Evolutionary conservation across 371 early-diverging fungal genomes (phyloP).

Genomic region (Lichtheimia corymbifera): DNA sequence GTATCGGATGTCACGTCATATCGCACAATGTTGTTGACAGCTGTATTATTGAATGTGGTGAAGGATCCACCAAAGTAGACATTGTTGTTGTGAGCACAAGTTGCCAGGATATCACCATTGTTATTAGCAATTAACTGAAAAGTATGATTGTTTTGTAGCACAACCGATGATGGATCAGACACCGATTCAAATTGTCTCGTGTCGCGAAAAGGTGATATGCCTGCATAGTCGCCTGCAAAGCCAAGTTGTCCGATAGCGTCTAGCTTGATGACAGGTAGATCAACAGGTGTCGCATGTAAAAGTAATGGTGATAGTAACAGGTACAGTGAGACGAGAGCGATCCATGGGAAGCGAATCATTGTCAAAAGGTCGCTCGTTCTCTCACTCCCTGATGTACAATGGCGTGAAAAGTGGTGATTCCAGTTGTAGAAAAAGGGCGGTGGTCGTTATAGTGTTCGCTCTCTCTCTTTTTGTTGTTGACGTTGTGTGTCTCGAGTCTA

Average conservation of each 20-base stretch:
- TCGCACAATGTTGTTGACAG: conserved; percentile 44
- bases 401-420: background rate
- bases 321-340: background rate
- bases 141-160: conserved; percentile 23
- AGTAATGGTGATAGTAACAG: background rate
- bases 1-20: conserved; percentile 45
- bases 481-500: background rate
- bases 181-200: conserved; percentile 25
- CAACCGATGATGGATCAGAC: conserved; percentile 5
- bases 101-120: conserved; percentile 14
- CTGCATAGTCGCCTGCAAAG: conserved; percentile 40
- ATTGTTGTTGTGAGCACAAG: conserved; percentile 13
- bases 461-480: too few species aligned
- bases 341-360: background rate
- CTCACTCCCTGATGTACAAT: background rate
- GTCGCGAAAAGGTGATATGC: conserved; percentile 29
- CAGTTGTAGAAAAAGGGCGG: too few species aligned
- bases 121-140: conserved; percentile 19
- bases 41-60: conserved; percentile 23
- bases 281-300: background rate
- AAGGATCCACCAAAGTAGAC: conserved; percentile 53
- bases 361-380: background rate
- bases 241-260: conserved; percentile 33
- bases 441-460: too few species aligned
- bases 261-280: conserved; percentile 13